A percentile compares a stretch with the other conserved stretches of the same genome.
phyloP scores from a whole-genome alignment of 257 asterid species.

The Salvia rosmarinus region DNA sequence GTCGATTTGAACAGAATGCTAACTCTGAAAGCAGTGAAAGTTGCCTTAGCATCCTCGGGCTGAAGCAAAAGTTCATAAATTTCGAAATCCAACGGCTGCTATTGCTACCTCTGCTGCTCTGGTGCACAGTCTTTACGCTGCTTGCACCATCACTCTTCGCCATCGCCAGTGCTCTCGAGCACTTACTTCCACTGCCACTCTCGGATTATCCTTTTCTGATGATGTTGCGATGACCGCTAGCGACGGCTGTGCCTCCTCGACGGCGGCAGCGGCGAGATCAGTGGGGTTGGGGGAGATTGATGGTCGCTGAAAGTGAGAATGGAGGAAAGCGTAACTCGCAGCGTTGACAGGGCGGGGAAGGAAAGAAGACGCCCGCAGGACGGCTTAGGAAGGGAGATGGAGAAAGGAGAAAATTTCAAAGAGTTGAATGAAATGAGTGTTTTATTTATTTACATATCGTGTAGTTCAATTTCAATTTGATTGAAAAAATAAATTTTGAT shows the following conservation, averaged over 20 bases:
- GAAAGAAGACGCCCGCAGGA: conserved; percentile 11
- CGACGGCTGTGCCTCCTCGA: conserved; percentile 55
- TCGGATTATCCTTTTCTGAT: conserved; percentile 21
- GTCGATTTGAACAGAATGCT: conserved; percentile 76
- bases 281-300: conserved; percentile 18
- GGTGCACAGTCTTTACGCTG: conserved; percentile 36
- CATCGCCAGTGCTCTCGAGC: conserved; percentile 56
- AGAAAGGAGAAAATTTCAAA: no score
- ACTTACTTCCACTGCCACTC: conserved; percentile 33
- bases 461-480: no score
- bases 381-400: no score
- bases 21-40: conserved; percentile 85
- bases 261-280: conserved; percentile 53
- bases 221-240: neutral
- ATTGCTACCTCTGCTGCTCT: conserved; percentile 24
- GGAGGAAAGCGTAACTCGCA: conserved; percentile 38
- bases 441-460: no score
- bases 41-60: conserved; percentile 87
- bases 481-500: no score
- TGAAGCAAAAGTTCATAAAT: conserved; percentile 57
- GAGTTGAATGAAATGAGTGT: neutral
- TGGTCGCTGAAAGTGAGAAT: neutral
- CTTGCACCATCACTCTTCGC: conserved; percentile 35
- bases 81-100: conserved; percentile 65
- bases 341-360: conserved; percentile 35